phyloP scores from a whole-genome alignment of 495 filamentous ascomycete species.

The Polyplosphaeria fusca region DNA sequence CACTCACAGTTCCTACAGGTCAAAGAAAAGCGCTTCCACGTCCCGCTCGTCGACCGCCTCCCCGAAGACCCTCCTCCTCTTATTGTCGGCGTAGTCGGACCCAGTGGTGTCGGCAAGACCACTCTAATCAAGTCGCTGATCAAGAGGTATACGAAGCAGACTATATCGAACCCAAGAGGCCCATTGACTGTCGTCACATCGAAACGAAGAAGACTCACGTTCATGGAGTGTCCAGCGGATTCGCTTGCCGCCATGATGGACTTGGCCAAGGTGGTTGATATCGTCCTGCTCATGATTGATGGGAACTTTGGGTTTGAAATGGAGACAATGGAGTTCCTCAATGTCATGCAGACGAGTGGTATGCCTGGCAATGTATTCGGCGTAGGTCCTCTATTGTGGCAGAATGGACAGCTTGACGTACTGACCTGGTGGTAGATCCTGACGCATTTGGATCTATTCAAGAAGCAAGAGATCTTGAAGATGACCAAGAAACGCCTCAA shows the following conservation, averaged over 20 bases:
- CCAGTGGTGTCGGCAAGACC: conserved; percentile 82
- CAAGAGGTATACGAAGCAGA: conserved; percentile 92
- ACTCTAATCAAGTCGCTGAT: conserved; percentile 89
- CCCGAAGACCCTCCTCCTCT: conserved; percentile 95
- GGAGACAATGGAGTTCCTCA: conserved; percentile 99
- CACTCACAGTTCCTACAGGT: conserved; percentile 49
- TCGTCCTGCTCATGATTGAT: conserved; percentile 95
- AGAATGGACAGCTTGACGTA: neutral
- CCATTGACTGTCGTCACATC: conserved; percentile 94
- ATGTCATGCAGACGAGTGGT: conserved; percentile 80
- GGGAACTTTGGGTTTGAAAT: conserved; percentile 99
- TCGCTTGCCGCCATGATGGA: conserved; percentile 91
- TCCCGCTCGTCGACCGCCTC: conserved; percentile 88
- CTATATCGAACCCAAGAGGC: conserved; percentile 79
- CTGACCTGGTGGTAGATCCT: conserved; percentile 54
- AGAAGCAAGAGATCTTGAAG: conserved; percentile 81
- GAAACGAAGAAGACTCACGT: conserved; percentile 86
- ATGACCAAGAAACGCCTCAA: conserved; percentile 94
- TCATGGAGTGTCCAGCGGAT: conserved; percentile 94
- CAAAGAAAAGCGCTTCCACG: conserved; percentile 93
- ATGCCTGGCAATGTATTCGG: conserved; percentile 99
- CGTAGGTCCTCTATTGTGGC: conserved; percentile 83
- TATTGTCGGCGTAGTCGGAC: conserved; percentile 88
- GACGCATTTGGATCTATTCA: conserved; percentile 93
- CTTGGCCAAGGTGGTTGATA: conserved; percentile 92